phyloP scores from a whole-genome alignment of 2,329 filamentous ascomycete genomes.

The Fusarium odoratissimum region DNA sequence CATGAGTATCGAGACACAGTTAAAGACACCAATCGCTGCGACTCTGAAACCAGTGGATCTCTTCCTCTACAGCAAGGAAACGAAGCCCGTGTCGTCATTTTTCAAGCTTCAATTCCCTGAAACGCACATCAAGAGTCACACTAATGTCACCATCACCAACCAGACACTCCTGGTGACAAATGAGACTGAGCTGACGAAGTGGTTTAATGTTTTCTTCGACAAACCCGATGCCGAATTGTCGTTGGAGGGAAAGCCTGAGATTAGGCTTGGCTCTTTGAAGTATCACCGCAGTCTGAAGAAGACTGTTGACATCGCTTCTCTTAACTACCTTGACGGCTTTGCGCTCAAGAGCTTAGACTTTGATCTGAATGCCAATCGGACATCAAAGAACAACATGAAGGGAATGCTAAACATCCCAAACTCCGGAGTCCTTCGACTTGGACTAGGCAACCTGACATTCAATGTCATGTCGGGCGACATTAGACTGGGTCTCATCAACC shows the following conservation, averaged over 20 bases:
- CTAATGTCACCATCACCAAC: constrained; percentile 49
- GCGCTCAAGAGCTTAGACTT: constrained; percentile 53
- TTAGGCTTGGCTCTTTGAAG: constrained; percentile 55
- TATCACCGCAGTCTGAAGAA: constrained; percentile 55
- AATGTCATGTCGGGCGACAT: constrained; percentile 56
- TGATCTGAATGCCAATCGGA: constrained; percentile 50
- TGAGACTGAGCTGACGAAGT: constrained; percentile 53
- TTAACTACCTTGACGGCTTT: constrained; percentile 56
- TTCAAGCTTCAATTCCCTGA: constrained; percentile 46
- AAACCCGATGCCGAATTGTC: constrained; percentile 51
- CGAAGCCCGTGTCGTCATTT: constrained; percentile 36
- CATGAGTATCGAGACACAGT: constrained; percentile 52
- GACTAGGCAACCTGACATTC: constrained; percentile 59
- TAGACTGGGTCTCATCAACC: constrained; percentile 52
- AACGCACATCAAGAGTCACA: constrained; percentile 51
- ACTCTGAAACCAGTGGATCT: constrained; percentile 54
- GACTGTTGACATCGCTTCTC: constrained; percentile 53
- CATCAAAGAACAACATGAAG: constrained; percentile 55
- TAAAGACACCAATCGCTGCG: constrained; percentile 53
- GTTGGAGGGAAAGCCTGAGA: constrained; percentile 50
- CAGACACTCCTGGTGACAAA: constrained; percentile 53
- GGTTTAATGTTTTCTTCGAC: constrained; percentile 56
- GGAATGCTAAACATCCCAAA: constrained; percentile 60
- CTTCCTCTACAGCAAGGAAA: constrained; percentile 55
- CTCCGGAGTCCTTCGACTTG: constrained; percentile 55